Base-by-base conservation (phyloP, 495 filamentous ascomycete genomes). In the Aspergillus heteromorphus region DNA sequence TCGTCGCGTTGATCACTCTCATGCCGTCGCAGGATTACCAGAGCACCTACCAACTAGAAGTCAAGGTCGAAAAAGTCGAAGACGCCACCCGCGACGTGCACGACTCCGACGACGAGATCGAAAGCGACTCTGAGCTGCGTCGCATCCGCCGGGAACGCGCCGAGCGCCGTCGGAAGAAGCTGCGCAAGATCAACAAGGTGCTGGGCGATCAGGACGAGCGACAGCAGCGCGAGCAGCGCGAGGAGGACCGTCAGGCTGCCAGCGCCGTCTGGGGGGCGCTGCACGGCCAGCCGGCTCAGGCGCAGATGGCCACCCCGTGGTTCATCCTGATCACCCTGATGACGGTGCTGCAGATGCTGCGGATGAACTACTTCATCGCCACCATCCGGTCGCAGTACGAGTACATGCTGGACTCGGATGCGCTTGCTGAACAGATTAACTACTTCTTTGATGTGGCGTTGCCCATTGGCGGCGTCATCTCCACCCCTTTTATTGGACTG, bases 341-440 rank as follows among this genome's bases (percentile, higher is more conserved):
- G 73, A 96, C 92, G 0, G 81, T 93, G n/a, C 61, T 95, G n/a
- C 91, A 95, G 64, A 96, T 95, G 92, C 85, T 87, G 1, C 84
- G 92, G 10, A 97, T 97, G 74, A 97, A 97, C 71, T 97, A 91
- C 74, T 97, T 97, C 64, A 91, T 97, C 29, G 92, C 92, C 0
- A 97, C 92, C 1, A 83, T 97, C 59, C 81, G 86, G 4, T 71
- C 85, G 5, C 92, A 97, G 65, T 96, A 96, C 67, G 79, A 84
- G 36, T 84, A 84, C 59, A 79, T 97, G 41, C 79, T 97, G 6
- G 72, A 72, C 18, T 81, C 79, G 7, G 68, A 72, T 45, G 65
- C 66, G 1, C 75, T 78, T 51, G 88, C 90, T 0, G 77, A 83
- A 4, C 75, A 77, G 42, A 78, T 97, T 64, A 96, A 96, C 64